Evolutionary conservation across 2,329 filamentous ascomycete genomes (phyloP).

Genomic region (Orbilia brochopaga): DNA sequence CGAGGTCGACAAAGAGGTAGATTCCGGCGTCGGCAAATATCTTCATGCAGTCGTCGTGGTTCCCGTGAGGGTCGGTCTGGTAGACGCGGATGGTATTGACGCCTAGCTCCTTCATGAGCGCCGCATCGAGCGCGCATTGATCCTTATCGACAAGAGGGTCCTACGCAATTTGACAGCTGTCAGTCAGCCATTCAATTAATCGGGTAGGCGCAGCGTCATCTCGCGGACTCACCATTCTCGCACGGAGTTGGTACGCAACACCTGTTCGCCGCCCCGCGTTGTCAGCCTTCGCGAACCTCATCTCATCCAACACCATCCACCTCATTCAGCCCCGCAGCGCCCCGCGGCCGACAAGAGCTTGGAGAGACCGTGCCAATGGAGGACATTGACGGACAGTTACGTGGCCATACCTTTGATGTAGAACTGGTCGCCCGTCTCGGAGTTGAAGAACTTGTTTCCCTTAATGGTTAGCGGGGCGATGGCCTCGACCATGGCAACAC

Average conservation of each 20-base stretch:
- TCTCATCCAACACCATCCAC: not conserved
- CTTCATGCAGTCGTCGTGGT: slow-evolving; percentile 81
- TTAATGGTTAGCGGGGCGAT: slow-evolving; percentile 39
- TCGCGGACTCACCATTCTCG: slow-evolving; percentile 26
- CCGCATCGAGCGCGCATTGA: slow-evolving; percentile 77
- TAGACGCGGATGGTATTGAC: slow-evolving; percentile 87
- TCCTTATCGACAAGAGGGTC: slow-evolving; percentile 78
- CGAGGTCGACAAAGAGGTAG: slow-evolving; percentile 75
- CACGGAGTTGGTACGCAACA: slow-evolving; percentile 70
- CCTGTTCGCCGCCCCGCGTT: slow-evolving; percentile 61
- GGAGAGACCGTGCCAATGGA: slow-evolving; percentile 11
- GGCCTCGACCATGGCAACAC: slow-evolving; percentile 18
- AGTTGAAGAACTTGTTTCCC: slow-evolving; percentile 74
- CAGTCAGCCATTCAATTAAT: slow-evolving; percentile 4
- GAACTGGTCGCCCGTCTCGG: slow-evolving; percentile 76
- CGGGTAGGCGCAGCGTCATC: not conserved
- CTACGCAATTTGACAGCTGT: slow-evolving; percentile 56
- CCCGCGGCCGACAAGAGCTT: not conserved
- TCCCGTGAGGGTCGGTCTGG: slow-evolving; percentile 73
- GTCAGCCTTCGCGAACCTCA: slow-evolving; percentile 48
- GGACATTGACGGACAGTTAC: not conserved
- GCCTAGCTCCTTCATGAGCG: slow-evolving; percentile 78
- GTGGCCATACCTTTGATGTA: slow-evolving; percentile 73
- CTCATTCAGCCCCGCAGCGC: not conserved
- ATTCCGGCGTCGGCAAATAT: slow-evolving; percentile 80